Evolutionary conservation across 805 yeast genomes (phyloP).

Genomic region (Blastobotrys terrestris): DNA sequence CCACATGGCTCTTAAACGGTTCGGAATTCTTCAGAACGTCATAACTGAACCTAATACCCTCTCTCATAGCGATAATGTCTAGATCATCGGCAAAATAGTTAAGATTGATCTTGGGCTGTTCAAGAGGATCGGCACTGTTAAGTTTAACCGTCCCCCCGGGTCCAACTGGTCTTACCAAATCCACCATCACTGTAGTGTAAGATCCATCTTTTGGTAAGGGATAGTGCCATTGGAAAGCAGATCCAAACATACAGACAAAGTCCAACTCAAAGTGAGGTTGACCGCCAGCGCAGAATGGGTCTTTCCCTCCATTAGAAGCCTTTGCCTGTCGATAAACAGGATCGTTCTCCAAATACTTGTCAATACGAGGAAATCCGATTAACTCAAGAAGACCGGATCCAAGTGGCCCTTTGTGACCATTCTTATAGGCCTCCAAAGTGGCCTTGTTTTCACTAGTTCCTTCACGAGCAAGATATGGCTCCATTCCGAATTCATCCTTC

Average conservation of each 20-base stretch:
- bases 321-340: slow-evolving; percentile 18
- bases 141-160: slow-evolving; percentile 27
- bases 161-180: slow-evolving; percentile 27
- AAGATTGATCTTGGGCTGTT: slow-evolving; percentile 25
- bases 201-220: slow-evolving; percentile 24
- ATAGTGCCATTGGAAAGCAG: slow-evolving; percentile 29
- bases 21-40: slow-evolving; percentile 28
- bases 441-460: slow-evolving; percentile 16
- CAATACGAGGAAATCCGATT: slow-evolving; percentile 27
- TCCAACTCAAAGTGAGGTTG: slow-evolving; percentile 30
- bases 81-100: slow-evolving; percentile 30
- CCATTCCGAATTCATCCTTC: slow-evolving; percentile 24
- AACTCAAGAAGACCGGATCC: slow-evolving; percentile 21
- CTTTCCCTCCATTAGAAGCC: slow-evolving; percentile 27
- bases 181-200: slow-evolving; percentile 26
- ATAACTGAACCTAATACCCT: slow-evolving; percentile 29
- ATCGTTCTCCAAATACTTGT: slow-evolving; percentile 24
- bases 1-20: slow-evolving; percentile 30
- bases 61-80: slow-evolving; percentile 30
- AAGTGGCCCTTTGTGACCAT: slow-evolving; percentile 20
- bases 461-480: slow-evolving; percentile 20
- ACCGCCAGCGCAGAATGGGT: slow-evolving; percentile 27
- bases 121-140: slow-evolving; percentile 24
- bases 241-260: slow-evolving; percentile 25
- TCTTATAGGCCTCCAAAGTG: slow-evolving; percentile 16